Conservation (phyloP, 2,329 filamentous ascomycete genomes). For the Colletotrichum melonis region DNA sequence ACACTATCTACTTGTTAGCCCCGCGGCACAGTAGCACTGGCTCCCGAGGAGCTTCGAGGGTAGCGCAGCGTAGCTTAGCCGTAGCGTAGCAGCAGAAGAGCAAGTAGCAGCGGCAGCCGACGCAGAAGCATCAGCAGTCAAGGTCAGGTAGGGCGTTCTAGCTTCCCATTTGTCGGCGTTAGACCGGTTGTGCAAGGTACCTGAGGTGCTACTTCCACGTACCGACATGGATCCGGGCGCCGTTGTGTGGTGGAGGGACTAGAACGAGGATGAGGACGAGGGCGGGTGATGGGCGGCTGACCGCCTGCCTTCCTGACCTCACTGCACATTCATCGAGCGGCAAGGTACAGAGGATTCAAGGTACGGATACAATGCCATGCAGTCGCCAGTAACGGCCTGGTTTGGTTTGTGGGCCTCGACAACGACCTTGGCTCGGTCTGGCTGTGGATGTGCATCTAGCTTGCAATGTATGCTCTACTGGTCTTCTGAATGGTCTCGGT, state of each 20-base stretch:
- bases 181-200: slow-evolving; percentile 34
- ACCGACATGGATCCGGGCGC: slow-evolving; percentile 28
- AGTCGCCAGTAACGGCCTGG: not conserved
- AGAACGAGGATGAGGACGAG: no score
- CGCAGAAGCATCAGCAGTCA: slow-evolving; percentile 11
- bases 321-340: slow-evolving; percentile 2
- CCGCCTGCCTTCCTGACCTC: slow-evolving; percentile 16
- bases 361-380: not conserved
- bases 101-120: slow-evolving; percentile 21
- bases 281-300: slow-evolving; percentile 19
- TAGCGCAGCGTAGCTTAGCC: not conserved
- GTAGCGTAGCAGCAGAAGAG: slow-evolving; percentile 21
- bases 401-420: not conserved
- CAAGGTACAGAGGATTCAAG: slow-evolving; percentile 7
- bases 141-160: not conserved
- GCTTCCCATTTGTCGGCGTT: slow-evolving; percentile 13
- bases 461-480: not conserved
- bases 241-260: not conserved
- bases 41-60: slow-evolving; percentile 23
- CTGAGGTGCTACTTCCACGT: slow-evolving; percentile 21
- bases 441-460: not conserved
- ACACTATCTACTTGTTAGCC: not conserved
- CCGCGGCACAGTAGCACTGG: slow-evolving; percentile 10
- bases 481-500: not conserved
- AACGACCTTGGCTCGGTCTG: slow-evolving; percentile 14